Evolutionary conservation across 345 rosid species (phyloP).

Genomic region (Triadica sebifera): DNA sequence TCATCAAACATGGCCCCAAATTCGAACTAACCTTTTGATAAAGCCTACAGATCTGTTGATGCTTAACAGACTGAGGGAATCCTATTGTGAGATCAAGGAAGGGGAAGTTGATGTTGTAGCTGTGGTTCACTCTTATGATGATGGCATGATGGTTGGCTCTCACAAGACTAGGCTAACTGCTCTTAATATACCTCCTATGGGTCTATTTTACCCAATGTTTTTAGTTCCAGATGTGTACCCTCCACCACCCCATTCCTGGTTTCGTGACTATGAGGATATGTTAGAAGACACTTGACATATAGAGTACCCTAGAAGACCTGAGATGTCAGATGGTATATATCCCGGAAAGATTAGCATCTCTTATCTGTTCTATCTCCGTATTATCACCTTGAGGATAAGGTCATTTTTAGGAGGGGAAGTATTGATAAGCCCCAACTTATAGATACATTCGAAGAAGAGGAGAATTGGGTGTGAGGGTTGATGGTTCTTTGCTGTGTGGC

Average conservation of each 20-base stretch:
- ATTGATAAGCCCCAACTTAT: no score
- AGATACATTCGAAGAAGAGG: no score
- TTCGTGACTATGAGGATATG: constrained; percentile 84
- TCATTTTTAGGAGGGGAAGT: no score
- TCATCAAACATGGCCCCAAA: constrained; percentile 93
- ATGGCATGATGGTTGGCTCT: constrained; percentile 61
- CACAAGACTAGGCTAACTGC: constrained; percentile 84
- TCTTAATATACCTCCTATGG: constrained; percentile 93
- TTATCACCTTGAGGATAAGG: no score
- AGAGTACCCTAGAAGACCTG: constrained; percentile 72
- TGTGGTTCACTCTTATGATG: constrained; percentile 74
- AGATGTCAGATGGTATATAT: constrained; percentile 49
- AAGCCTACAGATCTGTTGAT: constrained; percentile 79
- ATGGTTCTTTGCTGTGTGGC: no score
- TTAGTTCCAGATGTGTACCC: constrained; percentile 83
- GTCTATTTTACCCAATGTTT: constrained; percentile 83
- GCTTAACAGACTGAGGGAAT: constrained; percentile 81
- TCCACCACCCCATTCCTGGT: constrained; percentile 87
- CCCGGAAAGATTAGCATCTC: no score
- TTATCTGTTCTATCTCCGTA: no score
- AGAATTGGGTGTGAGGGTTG: no score
- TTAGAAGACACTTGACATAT: constrained; percentile 83
- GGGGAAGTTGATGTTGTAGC: constrained; percentile 71
- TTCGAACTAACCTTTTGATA: constrained; percentile 64
- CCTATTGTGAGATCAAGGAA: constrained; percentile 69